Percentiles rank a stretch among this genome's conserved stretches.
Conservation (phyloP, 225 moss, liverwort and hornwort genomes). For the Takakia lepidozioides region DNA sequence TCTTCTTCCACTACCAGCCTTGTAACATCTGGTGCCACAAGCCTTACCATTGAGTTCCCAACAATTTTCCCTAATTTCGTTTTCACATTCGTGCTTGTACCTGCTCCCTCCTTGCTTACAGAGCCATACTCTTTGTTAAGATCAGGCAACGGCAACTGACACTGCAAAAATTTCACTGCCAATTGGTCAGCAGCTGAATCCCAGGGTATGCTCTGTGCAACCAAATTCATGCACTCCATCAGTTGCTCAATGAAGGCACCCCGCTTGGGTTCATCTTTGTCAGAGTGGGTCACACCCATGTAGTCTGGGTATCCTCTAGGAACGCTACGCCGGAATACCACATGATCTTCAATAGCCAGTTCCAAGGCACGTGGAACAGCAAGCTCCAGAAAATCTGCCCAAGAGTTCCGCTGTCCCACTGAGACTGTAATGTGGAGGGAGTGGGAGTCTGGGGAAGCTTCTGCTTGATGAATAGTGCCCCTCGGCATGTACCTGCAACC, state of each 20-base stretch:
- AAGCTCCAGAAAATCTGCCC: constrained; percentile 89
- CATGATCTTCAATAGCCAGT: constrained; percentile 79
- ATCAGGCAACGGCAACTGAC: constrained; percentile 62
- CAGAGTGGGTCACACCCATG: constrained; percentile 92
- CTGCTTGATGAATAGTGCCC: constrained; percentile 95
- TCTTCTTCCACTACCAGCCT: constrained; percentile 84
- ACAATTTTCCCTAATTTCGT: constrained; percentile 16
- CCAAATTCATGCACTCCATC: constrained; percentile 73
- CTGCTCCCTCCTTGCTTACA: constrained; percentile 8
- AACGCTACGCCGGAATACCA: constrained; percentile 63
- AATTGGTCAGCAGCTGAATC: constrained; percentile 95
- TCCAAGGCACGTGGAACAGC: constrained; percentile 84
- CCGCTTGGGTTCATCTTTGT: constrained; percentile 56
- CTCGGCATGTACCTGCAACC: constrained; percentile 86
- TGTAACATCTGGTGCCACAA: constrained; percentile 76
- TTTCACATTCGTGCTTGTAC: background rate
- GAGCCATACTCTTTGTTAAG: constrained; percentile 1
- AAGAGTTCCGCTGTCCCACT: constrained; percentile 88
- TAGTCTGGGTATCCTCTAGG: constrained; percentile 68
- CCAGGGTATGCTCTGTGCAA: constrained; percentile 87
- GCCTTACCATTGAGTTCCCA: constrained; percentile 47
- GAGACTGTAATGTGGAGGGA: constrained; percentile 94
- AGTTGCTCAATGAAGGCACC: constrained; percentile 70
- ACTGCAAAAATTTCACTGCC: constrained; percentile 71
- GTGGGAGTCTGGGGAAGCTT: constrained; percentile 48